Base-by-base conservation (phyloP, 2,329 filamentous ascomycete species). In the Corinectria fuckeliana region DNA sequence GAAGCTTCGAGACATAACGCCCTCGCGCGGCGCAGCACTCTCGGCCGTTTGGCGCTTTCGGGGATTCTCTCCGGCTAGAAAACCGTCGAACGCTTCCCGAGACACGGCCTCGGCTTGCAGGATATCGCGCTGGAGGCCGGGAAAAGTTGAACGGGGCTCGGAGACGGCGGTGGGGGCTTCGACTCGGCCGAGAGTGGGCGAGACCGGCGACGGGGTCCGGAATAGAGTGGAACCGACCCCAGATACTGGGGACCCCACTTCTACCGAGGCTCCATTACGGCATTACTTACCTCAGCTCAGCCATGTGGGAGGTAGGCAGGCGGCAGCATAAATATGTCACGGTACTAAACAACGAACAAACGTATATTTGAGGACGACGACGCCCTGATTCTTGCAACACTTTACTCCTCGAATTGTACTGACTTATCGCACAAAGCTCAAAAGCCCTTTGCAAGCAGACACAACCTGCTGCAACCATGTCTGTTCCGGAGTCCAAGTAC, bases 401-500 rank as follows among this genome's bases (percentile, higher is more conserved):
- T 28, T n/a, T 45, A n/a, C 5, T 44, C 23, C n/a, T 18, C n/a
- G n/a, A n/a, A n/a, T n/a, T n/a, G n/a, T n/a, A n/a, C n/a, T n/a
- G n/a, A 18, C 8, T 28, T n/a, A 16, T 13, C n/a, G 10, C 42
- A 28, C 14, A 45, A 10, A 28, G 10, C 6, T 13, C 5, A 28
- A 3, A 28, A 6, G 7, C 11, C 10, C 7, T 7, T 11, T 18
- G 7, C n/a, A 8, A 11, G 28, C 11, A 30, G 5, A 38, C 4
- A 28, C 42, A 18, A 45, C 9, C n/a, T n/a, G 7, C 13, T 45
- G 7, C 25, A n/a, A 28, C 10, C 42, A 93, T 93, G 91, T 78
- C 89, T 28, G 75, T 92, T 50, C 84, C 89, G 7, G 88, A 88
- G 68, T 88, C 88, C 51, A 83, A 91, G 61, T 96, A 93, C 71